phyloP scores from a whole-genome alignment of 208 protist species.

The Leishmania arabica region DNA sequence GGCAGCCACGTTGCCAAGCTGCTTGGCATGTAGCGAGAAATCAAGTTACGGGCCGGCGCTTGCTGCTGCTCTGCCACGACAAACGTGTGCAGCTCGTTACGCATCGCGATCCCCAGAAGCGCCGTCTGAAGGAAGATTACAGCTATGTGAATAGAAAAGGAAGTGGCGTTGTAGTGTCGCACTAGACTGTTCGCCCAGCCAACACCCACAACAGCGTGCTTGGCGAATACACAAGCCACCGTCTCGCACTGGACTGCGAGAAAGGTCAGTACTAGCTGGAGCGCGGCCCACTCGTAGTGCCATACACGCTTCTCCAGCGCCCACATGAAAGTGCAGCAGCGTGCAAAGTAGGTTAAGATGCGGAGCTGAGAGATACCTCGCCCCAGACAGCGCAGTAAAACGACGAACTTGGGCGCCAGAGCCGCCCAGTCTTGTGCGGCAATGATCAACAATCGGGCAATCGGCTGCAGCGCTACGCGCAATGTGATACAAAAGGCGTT shows the following conservation, averaged over 20 bases:
- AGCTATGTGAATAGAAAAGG: conserved; percentile 68
- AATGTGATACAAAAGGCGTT: neutral
- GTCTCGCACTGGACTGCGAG: neutral
- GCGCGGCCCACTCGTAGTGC: conserved; percentile 33
- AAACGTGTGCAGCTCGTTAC: conserved; percentile 61
- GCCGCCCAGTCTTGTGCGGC: conserved; percentile 4
- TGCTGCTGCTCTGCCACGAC: conserved; percentile 22
- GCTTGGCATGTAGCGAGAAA: conserved; percentile 10
- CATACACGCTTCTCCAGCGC: conserved; percentile 28
- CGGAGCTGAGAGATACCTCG: neutral
- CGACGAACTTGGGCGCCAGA: neutral
- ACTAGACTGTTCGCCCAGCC: conserved; percentile 4
- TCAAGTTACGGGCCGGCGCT: neutral
- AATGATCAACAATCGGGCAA: neutral
- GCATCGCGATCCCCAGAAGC: conserved; percentile 64
- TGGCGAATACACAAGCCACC: conserved; percentile 4
- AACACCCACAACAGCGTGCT: neutral
- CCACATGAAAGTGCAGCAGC: conserved; percentile 10
- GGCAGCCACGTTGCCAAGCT: conserved; percentile 25
- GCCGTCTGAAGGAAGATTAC: conserved; percentile 62
- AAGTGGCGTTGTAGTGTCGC: conserved; percentile 50
- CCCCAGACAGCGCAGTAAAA: conserved; percentile 1
- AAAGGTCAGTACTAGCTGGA: conserved; percentile 9
- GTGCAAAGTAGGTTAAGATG: conserved; percentile 6
- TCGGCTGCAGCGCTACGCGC: conserved; percentile 1